Evolutionary conservation across 2,329 filamentous ascomycete species (phyloP).

Genomic region (Microdochium trichocladiopsis): DNA sequence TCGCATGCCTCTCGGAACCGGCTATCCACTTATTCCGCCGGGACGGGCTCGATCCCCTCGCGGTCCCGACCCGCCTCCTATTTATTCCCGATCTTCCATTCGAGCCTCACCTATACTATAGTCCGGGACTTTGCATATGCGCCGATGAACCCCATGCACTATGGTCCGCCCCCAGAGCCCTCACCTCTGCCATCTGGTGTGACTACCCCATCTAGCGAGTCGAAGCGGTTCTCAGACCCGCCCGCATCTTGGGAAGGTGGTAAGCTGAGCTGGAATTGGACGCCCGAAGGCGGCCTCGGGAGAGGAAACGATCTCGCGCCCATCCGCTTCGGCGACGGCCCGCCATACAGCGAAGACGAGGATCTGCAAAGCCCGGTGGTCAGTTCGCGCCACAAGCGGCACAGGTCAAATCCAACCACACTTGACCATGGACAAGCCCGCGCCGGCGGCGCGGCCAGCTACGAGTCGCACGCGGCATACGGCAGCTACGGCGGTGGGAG

Average conservation of each 20-base stretch:
- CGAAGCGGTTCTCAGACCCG: constrained; percentile 77
- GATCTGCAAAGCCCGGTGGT: constrained; percentile 90
- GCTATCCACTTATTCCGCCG: constrained; percentile 69
- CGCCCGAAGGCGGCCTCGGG: constrained; percentile 41
- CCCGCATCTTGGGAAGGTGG: constrained; percentile 63
- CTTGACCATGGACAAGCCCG: constrained; percentile 38
- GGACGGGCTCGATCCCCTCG: constrained; percentile 54
- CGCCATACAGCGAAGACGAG: constrained; percentile 92
- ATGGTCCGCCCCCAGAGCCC: constrained; percentile 77
- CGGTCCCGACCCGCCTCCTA: constrained; percentile 76
- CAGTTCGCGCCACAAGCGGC: constrained; percentile 76
- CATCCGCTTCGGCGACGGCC: constrained; percentile 80
- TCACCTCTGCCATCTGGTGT: constrained; percentile 65
- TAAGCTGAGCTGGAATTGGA: constrained; percentile 55
- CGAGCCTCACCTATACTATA: constrained; percentile 78
- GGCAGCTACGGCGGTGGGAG: constrained; percentile 61
- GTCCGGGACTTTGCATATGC: constrained; percentile 97
- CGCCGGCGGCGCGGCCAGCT: constrained; percentile 55
- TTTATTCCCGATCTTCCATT: constrained; percentile 76
- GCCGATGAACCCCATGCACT: constrained; percentile 76
- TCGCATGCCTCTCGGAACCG: constrained; percentile 76
- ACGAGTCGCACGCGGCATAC: constrained; percentile 47
- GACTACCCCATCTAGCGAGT: constrained; percentile 80
- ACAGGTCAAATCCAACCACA: constrained; percentile 60
- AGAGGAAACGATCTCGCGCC: constrained; percentile 69